Evolutionary conservation across 148 eudicot species (phyloP).

Genomic region (Fagopyrum tataricum): DNA sequence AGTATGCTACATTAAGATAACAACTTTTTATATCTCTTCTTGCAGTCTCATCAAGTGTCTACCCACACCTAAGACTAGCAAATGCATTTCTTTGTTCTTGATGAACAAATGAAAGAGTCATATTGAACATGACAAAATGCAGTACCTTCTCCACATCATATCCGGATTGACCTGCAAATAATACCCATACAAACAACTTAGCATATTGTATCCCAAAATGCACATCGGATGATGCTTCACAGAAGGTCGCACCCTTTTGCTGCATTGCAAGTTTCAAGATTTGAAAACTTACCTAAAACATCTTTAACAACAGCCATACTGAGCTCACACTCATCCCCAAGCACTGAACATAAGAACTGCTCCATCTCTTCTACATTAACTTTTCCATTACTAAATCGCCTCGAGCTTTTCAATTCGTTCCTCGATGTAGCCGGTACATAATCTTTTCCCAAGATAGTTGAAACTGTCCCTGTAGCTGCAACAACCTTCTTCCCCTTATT

Average conservation of each 20-base stretch:
- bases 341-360: slow-evolving; percentile 83
- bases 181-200: neutral
- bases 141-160: slow-evolving; percentile 70
- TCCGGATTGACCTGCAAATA: slow-evolving; percentile 59
- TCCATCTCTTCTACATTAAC: slow-evolving; percentile 49
- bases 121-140: neutral
- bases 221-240: neutral
- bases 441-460: slow-evolving; percentile 54
- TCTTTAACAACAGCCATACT: slow-evolving; percentile 76
- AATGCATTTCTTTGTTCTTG: neutral
- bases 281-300: slow-evolving; percentile 58
- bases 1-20: neutral
- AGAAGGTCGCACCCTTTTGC: no score
- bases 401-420: slow-evolving; percentile 29
- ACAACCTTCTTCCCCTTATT: slow-evolving; percentile 49
- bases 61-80: slow-evolving; percentile 2
- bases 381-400: slow-evolving; percentile 26
- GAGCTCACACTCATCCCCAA: slow-evolving; percentile 69
- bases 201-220: neutral
- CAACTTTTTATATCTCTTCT: neutral
- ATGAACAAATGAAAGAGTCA: neutral
- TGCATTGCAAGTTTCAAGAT: neutral
- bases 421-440: slow-evolving; percentile 44
- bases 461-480: slow-evolving; percentile 69
- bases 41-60: slow-evolving; percentile 1